Percentiles rank a stretch among this genome's conserved stretches.
Conservation (phyloP, 2,329 filamentous ascomycete genomes). For the Lecanicillium sp. region DNA sequence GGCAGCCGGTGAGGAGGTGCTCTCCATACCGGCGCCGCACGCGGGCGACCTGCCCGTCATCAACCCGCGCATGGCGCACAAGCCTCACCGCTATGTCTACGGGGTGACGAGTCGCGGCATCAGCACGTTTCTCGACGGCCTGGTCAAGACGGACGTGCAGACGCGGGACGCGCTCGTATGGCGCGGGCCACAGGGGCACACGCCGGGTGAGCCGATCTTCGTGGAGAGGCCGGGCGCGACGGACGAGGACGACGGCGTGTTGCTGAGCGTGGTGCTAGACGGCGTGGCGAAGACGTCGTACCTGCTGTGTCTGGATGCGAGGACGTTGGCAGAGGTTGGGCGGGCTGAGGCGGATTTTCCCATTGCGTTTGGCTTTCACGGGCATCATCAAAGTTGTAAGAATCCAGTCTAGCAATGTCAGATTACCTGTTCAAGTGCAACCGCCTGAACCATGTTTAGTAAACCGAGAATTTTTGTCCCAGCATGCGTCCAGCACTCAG, state of each 20-base stretch:
- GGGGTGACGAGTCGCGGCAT: conserved; percentile 49
- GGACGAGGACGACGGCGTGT: conserved; percentile 57
- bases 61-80: conserved; percentile 49
- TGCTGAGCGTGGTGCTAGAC: conserved; percentile 60
- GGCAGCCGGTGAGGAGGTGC: conserved; percentile 26
- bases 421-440: no score
- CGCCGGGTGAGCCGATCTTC: conserved; percentile 65
- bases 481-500: no score
- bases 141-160: conserved; percentile 59
- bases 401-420: no score
- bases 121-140: conserved; percentile 54
- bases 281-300: conserved; percentile 55
- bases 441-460: no score
- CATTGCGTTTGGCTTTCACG: conserved; percentile 61
- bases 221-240: conserved; percentile 39
- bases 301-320: conserved; percentile 58
- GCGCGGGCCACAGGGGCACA: conserved; percentile 52
- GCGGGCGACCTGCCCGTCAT: conserved; percentile 61
- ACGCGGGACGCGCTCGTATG: conserved; percentile 50
- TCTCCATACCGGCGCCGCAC: conserved; percentile 47
- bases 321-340: conserved; percentile 56
- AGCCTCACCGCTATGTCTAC: conserved; percentile 56
- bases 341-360: conserved; percentile 56
- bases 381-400: conserved; percentile 34
- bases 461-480: no score